phyloP scores from a whole-genome alignment of 306 rosid genomes.

The Casuarina glauca region DNA sequence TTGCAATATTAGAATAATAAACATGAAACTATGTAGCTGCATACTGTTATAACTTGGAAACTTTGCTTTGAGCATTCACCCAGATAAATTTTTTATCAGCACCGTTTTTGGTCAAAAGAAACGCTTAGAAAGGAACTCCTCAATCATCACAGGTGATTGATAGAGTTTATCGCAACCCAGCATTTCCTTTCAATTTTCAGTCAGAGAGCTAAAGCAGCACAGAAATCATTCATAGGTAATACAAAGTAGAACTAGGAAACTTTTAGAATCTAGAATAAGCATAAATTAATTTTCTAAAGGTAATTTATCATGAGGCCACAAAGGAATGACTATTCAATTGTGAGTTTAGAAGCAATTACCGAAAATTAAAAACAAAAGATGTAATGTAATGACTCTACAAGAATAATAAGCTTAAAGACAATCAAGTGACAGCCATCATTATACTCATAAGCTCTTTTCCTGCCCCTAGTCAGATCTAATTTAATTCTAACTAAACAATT shows the following conservation, averaged over 20 bases:
- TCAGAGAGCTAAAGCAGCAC: too few relatives aligned
- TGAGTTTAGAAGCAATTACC: slow-evolving; percentile 1
- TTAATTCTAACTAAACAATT: neutral
- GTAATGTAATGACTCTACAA: too few relatives aligned
- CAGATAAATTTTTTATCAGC: neutral
- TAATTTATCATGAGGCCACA: neutral
- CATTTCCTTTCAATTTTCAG: neutral
- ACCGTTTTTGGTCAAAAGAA: neutral
- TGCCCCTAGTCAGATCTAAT: neutral
- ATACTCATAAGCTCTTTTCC: neutral
- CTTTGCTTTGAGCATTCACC: neutral
- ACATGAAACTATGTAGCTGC: neutral
- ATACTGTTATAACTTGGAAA: neutral
- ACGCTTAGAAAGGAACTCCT: neutral
- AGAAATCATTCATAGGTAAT: neutral
- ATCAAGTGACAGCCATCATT: neutral
- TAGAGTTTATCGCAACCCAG: neutral
- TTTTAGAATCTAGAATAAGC: neutral
- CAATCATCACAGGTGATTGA: neutral
- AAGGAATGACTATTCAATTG: neutral
- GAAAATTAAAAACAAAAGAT: too few relatives aligned
- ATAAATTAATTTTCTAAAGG: neutral
- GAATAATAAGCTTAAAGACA: neutral
- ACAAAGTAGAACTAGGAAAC: neutral
- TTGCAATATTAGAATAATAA: neutral